Evolutionary conservation across 2,329 filamentous ascomycete species (phyloP), one percentile per base, ranked within the genome.

Genomic region (Diplodia mutila): DNA sequence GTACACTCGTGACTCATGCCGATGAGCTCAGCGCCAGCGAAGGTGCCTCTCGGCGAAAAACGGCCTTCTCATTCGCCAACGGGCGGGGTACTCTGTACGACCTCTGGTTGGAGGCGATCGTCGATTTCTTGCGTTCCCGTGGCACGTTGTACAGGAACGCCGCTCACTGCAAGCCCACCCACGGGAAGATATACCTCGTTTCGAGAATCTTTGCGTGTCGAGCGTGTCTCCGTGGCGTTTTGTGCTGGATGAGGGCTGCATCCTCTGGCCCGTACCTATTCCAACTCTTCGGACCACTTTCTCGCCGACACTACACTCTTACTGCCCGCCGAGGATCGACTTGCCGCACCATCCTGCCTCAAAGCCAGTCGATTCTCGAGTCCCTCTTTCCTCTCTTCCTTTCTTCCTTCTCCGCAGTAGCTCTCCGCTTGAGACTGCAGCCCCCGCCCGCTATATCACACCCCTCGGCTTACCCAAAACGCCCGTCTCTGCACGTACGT

Each of bases 81-180:
- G 32, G 32, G 18, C 52, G 52, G 54, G 37, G 21, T 18, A 21
- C 39, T 37, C n/a, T 25, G 59, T 63, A 25, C 21, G n/a, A 63
- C 42, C 3, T 37, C 11, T 63, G 59, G 59, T 63, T 63, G 59
- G 57, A 25, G 32, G n/a, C n/a, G 57, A 63, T 63, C 59, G 59
- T 51, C 59, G 59, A 63, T 63, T 63, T 51, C 11, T 18, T 29
- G 59, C 46, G 34, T 51, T 27, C 16, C 25, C 6, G 18, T 37
- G 16, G 32, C 7, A 27, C n/a, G 46, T 51, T 37, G 25, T 51
- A 37, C 59, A 23, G 9, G 21, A 39, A 61, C 34, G 39, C 39
- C 5, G 54, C 54, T 27, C 16, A 61, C 42, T 18, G 59, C n/a
- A 7, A 48, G 55, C 1, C 34, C 39, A 18, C 18, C 16, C 39